These are phyloP conservation scores for Pterocarpus santalinus DNA, from an alignment of 306 rosid genomes.

Conservation along the genomic window DNA sequence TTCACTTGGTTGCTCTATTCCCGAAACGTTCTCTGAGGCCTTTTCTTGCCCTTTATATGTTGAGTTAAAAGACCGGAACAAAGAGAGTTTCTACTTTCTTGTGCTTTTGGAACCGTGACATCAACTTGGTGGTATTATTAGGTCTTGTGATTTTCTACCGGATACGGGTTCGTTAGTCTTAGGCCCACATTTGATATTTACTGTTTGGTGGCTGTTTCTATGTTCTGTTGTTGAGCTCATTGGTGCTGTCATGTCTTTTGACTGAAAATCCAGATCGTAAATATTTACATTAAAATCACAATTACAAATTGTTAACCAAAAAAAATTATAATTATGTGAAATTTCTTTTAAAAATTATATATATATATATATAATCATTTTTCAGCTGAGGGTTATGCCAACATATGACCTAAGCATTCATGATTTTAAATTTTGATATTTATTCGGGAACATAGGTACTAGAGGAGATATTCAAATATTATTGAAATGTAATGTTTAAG, in stretches of 20 bases:
- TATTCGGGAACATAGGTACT: not conserved
- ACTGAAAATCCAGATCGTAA: not conserved
- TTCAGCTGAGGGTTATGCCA: no score
- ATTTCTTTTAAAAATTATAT: not conserved
- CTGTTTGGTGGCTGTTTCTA: not conserved
- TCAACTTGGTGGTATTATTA: slow-evolving; percentile 19
- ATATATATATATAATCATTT: no score
- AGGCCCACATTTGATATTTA: not conserved
- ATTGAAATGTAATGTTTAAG: no score
- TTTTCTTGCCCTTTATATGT: slow-evolving; percentile 22
- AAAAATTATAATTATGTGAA: not conserved
- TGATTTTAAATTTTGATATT: not conserved
- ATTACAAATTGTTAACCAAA: no score
- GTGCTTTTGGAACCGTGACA: slow-evolving; percentile 34
- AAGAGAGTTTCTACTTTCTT: not conserved
- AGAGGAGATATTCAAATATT: not conserved
- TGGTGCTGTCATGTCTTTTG: slow-evolving; percentile 7
- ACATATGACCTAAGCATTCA: not conserved
- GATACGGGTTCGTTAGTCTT: not conserved
- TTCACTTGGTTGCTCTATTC: slow-evolving; percentile 34
- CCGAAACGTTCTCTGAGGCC: slow-evolving; percentile 41
- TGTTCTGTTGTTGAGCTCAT: not conserved
- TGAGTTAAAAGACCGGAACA: not conserved
- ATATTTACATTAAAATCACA: not conserved
- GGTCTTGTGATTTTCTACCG: slow-evolving; percentile 9